Evolutionary conservation across 2,329 filamentous ascomycete species (phyloP).

Genomic region (Venturia nashicola): DNA sequence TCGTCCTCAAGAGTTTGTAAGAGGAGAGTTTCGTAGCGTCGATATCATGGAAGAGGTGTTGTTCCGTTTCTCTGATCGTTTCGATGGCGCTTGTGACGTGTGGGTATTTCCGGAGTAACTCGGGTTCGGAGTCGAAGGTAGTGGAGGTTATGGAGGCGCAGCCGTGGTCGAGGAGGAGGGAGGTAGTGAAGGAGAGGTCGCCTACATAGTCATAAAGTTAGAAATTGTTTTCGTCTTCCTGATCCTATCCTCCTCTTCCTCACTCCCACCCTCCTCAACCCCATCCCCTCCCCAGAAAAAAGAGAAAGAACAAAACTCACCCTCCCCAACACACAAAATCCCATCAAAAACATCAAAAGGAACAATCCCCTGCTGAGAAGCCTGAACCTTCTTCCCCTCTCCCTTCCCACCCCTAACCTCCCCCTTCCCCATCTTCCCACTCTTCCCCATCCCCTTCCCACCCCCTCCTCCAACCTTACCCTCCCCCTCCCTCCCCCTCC

Average conservation of each 20-base stretch:
- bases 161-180: constrained; percentile 52
- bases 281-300: background rate
- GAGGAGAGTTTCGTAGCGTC: constrained; percentile 53
- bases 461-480: too few relatives aligned
- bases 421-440: background rate
- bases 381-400: background rate
- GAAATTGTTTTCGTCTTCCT: background rate
- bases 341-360: constrained; percentile 7
- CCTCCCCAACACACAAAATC: constrained; percentile 9
- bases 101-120: constrained; percentile 62
- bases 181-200: constrained; percentile 66
- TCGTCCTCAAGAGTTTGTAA: constrained; percentile 31
- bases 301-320: background rate
- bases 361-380: background rate
- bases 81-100: constrained; percentile 46
- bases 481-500: background rate
- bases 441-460: background rate
- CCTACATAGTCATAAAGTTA: constrained; percentile 18
- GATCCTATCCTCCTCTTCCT: background rate
- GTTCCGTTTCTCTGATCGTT: constrained; percentile 19
- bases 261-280: background rate
- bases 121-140: constrained; percentile 47
- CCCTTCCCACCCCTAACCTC: background rate
- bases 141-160: constrained; percentile 59
- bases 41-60: constrained; percentile 45